Percentiles rank a stretch among this genome's conserved stretches.
Conservation (phyloP, 306 rosid species). For the Neltuma alba region DNA sequence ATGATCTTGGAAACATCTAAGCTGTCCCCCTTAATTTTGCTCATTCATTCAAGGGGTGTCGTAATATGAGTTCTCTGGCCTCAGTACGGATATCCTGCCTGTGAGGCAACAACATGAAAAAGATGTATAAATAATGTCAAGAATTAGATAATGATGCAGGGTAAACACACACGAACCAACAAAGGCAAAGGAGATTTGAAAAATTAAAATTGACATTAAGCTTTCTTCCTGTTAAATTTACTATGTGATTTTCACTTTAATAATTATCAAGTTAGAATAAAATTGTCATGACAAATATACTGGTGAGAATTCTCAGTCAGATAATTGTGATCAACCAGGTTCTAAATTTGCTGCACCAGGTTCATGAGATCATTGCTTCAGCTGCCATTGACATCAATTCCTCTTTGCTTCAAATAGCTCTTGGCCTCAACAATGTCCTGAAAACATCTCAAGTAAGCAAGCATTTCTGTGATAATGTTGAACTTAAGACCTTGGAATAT, state of each 20-base stretch:
- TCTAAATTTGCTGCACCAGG: constrained; percentile 10
- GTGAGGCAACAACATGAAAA: too few relatives aligned
- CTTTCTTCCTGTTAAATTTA: background rate
- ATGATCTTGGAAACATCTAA: background rate
- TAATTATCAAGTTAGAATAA: background rate
- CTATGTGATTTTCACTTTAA: background rate
- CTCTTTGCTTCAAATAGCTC: constrained; percentile 65
- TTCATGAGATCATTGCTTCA: constrained; percentile 37
- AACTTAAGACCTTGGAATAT: background rate
- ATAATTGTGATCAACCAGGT: constrained; percentile 25
- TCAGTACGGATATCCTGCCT: background rate
- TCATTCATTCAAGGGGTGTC: background rate
- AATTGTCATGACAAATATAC: background rate
- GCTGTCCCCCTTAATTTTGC: background rate
- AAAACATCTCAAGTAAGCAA: constrained; percentile 31
- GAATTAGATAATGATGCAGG: background rate
- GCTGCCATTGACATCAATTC: constrained; percentile 64
- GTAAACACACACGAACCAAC: background rate
- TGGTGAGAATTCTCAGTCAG: background rate
- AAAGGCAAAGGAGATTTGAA: background rate
- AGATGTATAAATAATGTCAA: too few relatives aligned
- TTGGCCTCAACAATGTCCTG: constrained; percentile 82
- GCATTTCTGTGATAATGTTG: background rate
- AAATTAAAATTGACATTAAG: background rate
- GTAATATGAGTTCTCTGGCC: background rate